These are phyloP conservation scores for Fusarium udum DNA, from an alignment of 2,329 filamentous ascomycete species.

Conservation along the genomic window DNA sequence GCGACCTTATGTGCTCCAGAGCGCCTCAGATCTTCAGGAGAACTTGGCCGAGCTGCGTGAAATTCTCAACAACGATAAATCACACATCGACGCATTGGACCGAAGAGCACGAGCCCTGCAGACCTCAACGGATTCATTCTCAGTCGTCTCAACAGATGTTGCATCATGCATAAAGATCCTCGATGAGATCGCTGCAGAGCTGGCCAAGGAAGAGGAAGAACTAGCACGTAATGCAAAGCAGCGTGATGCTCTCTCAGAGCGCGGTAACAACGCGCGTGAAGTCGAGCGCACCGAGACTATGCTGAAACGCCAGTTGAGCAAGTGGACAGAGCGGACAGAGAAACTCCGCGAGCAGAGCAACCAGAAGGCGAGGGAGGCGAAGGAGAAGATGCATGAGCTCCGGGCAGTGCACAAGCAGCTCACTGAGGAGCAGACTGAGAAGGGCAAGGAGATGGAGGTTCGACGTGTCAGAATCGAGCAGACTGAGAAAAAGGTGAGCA, in stretches of 20 bases:
- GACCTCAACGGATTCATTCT: conserved; percentile 90
- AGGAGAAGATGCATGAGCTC: conserved; percentile 90
- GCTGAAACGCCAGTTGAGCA: conserved; percentile 82
- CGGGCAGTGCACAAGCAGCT: conserved; percentile 81
- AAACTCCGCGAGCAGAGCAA: conserved; percentile 82
- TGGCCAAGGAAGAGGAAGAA: conserved; percentile 92
- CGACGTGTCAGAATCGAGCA: conserved; percentile 94
- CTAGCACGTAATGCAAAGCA: conserved; percentile 81
- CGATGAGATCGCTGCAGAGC: conserved; percentile 84
- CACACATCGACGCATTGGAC: conserved; percentile 87
- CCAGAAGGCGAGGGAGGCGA: conserved; percentile 82
- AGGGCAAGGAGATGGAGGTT: conserved; percentile 91
- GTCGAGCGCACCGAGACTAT: conserved; percentile 89
- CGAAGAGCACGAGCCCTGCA: conserved; percentile 88
- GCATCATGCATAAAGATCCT: conserved; percentile 88
- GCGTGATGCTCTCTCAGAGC: conserved; percentile 85
- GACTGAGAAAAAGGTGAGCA: conserved; percentile 91
- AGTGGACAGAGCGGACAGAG: conserved; percentile 88
- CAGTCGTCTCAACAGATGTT: conserved; percentile 84
- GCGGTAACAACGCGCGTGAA: conserved; percentile 88
- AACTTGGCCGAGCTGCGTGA: conserved; percentile 84
- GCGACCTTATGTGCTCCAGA: conserved; percentile 90
- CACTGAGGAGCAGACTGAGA: conserved; percentile 84
- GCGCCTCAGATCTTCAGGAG: conserved; percentile 82
- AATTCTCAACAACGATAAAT: conserved; percentile 79